Evolutionary conservation across 1,139 yeast genomes (phyloP).

Genomic region (Debaryomycetaceae sp.): DNA sequence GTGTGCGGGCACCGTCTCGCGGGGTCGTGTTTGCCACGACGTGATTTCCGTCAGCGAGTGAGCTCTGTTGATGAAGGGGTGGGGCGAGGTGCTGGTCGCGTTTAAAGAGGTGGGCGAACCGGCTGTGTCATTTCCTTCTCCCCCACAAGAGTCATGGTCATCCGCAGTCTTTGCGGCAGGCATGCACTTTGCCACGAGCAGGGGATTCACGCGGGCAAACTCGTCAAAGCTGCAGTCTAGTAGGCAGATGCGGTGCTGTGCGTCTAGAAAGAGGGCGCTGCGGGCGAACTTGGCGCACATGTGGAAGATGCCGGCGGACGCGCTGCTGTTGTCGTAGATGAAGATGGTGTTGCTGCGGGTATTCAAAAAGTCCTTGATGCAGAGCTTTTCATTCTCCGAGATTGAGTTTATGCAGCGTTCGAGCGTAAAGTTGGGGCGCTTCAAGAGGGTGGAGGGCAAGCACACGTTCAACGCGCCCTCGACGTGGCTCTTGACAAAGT

Average conservation of each 20-base stretch:
- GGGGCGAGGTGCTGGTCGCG: not conserved
- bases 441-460: slow-evolving; percentile 67
- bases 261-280: slow-evolving; percentile 13
- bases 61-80: not conserved
- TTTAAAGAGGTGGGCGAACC: slow-evolving; percentile 1
- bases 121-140: not conserved
- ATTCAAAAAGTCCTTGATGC: slow-evolving; percentile 11
- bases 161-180: slow-evolving; percentile 1
- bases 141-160: slow-evolving; percentile 2
- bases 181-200: slow-evolving; percentile 4
- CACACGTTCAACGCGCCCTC: slow-evolving; percentile 55
- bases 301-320: slow-evolving; percentile 29
- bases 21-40: slow-evolving; percentile 4
- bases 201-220: slow-evolving; percentile 14
- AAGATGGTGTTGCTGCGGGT: slow-evolving; percentile 7
- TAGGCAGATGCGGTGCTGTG: slow-evolving; percentile 19
- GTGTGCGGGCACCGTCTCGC: slow-evolving; percentile 3
- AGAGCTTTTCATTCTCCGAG: slow-evolving; percentile 29
- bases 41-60: slow-evolving; percentile 1
- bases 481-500: slow-evolving; percentile 42
- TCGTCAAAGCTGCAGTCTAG: slow-evolving; percentile 22
- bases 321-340: slow-evolving; percentile 22
- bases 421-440: slow-evolving; percentile 54
- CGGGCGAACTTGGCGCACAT: slow-evolving; percentile 40
- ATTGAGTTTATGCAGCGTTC: slow-evolving; percentile 47